Percentiles rank a stretch among this genome's conserved stretches.
phyloP scores from a whole-genome alignment of 768 basidiomycete genomes.

The Boletus huronensis region DNA sequence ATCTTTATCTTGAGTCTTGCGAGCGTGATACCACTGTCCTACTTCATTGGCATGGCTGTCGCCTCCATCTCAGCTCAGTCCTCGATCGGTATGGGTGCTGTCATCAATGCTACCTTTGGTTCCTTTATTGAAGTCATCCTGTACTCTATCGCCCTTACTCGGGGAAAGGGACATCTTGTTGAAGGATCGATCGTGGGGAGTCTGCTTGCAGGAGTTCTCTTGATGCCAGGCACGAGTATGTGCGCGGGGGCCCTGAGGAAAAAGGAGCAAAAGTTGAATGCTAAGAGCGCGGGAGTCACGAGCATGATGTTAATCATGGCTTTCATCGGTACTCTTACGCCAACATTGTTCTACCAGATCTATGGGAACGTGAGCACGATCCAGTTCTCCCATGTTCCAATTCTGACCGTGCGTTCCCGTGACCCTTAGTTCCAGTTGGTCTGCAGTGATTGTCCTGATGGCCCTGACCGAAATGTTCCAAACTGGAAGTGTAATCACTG shows the following conservation, averaged over 20 bases:
- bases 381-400: not conserved
- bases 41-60: conserved; percentile 99
- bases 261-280: conserved; percentile 98
- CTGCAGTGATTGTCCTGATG: conserved; percentile 73
- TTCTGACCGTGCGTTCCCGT: conserved; percentile 15
- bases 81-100: conserved; percentile 98
- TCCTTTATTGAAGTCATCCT: conserved; percentile 97
- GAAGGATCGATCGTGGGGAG: conserved; percentile 97
- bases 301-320: conserved; percentile 99
- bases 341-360: conserved; percentile 96
- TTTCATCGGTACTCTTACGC: conserved; percentile 91
- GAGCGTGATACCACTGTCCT: conserved; percentile 94
- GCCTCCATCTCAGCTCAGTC: conserved; percentile 98
- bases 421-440: conserved; percentile 73
- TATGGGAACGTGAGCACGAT: conserved; percentile 82
- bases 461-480: conserved; percentile 24
- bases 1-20: conserved; percentile 84
- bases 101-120: conserved; percentile 98
- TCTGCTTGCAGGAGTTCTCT: conserved; percentile 88
- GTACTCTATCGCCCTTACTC: conserved; percentile 85
- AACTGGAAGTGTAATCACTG: conserved; percentile 87
- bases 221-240: conserved; percentile 99
- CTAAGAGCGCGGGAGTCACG: conserved; percentile 97
- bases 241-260: conserved; percentile 80
- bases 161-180: conserved; percentile 88